Conservation (phyloP, 169 alveolate genomes). For the Plasmodium chabaudi region DNA sequence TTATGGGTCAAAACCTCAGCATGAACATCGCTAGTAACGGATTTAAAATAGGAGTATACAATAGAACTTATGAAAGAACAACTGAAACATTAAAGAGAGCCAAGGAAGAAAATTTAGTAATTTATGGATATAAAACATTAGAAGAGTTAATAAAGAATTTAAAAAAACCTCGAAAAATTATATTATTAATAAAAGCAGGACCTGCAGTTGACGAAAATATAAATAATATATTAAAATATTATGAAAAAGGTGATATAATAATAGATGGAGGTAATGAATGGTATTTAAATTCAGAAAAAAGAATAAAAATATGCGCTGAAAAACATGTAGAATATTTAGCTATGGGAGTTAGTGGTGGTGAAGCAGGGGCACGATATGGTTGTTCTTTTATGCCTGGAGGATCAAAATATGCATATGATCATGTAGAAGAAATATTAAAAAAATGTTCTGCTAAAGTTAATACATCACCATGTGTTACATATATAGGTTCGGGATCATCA, state of each 20-base stretch:
- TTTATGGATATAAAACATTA: constrained; percentile 73
- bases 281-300: constrained; percentile 86
- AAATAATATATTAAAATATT: constrained; percentile 71
- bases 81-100: constrained; percentile 77
- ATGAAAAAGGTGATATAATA: constrained; percentile 82
- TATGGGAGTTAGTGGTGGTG: constrained; percentile 92
- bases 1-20: constrained; percentile 89
- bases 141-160: constrained; percentile 81
- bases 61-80: constrained; percentile 77
- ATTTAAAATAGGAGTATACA: constrained; percentile 85
- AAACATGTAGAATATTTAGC: constrained; percentile 81
- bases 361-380: constrained; percentile 87
- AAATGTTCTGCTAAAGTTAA: constrained; percentile 80
- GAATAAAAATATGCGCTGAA: constrained; percentile 66
- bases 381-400: constrained; percentile 92
- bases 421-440: constrained; percentile 77
- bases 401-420: constrained; percentile 80
- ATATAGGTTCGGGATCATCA: constrained; percentile 87
- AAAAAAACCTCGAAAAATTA: constrained; percentile 83
- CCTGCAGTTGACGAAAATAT: constrained; percentile 82
- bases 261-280: constrained; percentile 92
- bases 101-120: constrained; percentile 59
- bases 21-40: constrained; percentile 85
- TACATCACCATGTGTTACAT: constrained; percentile 77
- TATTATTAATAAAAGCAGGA: constrained; percentile 86